A percentile compares a stretch with the other conserved stretches of the same genome.
Evolutionary conservation across 257 asterid genomes (phyloP).

Genomic region (Salvia miltiorrhiza): DNA sequence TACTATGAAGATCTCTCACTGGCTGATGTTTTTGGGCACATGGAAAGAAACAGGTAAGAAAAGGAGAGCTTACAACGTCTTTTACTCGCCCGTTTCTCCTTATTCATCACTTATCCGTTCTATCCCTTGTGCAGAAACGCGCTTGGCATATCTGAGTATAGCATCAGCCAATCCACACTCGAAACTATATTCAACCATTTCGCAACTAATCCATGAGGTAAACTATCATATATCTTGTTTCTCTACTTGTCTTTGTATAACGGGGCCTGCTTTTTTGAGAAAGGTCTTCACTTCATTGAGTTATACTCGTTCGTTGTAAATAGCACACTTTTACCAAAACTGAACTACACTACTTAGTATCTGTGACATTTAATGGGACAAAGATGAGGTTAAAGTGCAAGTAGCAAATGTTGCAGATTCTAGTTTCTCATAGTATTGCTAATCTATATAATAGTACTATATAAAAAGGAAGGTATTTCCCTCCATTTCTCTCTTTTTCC

Average conservation of each 20-base stretch:
- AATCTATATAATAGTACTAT: too few species aligned
- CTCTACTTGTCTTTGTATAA: background rate
- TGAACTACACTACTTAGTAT: background rate
- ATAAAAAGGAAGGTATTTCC: too few species aligned
- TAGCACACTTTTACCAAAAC: background rate
- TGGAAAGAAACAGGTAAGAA: constrained; percentile 77
- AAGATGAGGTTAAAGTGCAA: background rate
- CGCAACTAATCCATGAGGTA: constrained; percentile 68
- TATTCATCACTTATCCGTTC: constrained; percentile 4
- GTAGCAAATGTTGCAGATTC: too few species aligned
- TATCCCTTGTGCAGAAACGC: constrained; percentile 46
- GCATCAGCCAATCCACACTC: constrained; percentile 87
- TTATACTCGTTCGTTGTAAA: constrained; percentile 20
- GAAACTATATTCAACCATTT: constrained; percentile 93
- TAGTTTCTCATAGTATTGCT: too few species aligned
- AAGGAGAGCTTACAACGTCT: background rate
- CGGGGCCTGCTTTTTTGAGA: too few species aligned
- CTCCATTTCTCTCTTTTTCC: too few species aligned
- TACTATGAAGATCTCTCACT: constrained; percentile 73
- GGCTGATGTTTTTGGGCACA: constrained; percentile 93
- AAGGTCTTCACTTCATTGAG: background rate
- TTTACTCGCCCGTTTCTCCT: background rate
- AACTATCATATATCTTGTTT: background rate
- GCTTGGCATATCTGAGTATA: constrained; percentile 76
- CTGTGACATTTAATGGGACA: background rate